Evolutionary conservation across 345 rosid species (phyloP).

Genomic region (Eutrema yunnanense): DNA sequence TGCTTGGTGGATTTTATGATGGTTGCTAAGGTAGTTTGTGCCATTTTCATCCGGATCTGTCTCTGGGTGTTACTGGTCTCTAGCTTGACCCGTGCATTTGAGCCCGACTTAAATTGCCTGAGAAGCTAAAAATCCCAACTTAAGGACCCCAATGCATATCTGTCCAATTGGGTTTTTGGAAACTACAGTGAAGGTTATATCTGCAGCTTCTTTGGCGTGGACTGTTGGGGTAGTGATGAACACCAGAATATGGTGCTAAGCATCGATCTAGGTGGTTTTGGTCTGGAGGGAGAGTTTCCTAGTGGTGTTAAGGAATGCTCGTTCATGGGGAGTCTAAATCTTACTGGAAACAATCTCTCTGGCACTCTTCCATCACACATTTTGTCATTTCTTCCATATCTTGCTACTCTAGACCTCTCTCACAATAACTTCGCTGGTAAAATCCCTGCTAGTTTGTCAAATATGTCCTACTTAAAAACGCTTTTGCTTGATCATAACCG

Average conservation of each 20-base stretch:
- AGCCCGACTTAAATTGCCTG: constrained; percentile 48
- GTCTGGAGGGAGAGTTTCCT: constrained; percentile 29
- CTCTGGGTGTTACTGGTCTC: constrained; percentile 40
- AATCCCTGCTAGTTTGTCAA: background rate
- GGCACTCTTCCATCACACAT: constrained; percentile 18
- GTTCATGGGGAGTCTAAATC: background rate
- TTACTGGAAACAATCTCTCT: constrained; percentile 18
- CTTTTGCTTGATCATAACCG: constrained; percentile 16
- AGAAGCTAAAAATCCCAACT: constrained; percentile 34
- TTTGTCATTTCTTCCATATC: background rate
- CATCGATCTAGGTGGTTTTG: constrained; percentile 9
- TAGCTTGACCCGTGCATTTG: constrained; percentile 31
- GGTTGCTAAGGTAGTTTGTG: constrained; percentile 3
- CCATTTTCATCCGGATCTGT: constrained; percentile 10
- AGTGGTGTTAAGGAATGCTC: constrained; percentile 7
- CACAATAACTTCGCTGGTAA: constrained; percentile 22
- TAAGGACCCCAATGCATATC: constrained; percentile 37
- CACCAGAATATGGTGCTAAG: background rate
- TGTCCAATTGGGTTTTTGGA: constrained; percentile 25
- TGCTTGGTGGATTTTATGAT: background rate
- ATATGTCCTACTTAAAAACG: background rate
- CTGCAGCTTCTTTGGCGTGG: constrained; percentile 20
- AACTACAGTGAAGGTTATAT: background rate
- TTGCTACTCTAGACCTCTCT: constrained; percentile 10
- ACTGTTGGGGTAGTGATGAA: background rate